These are phyloP conservation scores for Hemerocallis citrina DNA, from an alignment of 106 monocot species.

Conservation along the genomic window DNA sequence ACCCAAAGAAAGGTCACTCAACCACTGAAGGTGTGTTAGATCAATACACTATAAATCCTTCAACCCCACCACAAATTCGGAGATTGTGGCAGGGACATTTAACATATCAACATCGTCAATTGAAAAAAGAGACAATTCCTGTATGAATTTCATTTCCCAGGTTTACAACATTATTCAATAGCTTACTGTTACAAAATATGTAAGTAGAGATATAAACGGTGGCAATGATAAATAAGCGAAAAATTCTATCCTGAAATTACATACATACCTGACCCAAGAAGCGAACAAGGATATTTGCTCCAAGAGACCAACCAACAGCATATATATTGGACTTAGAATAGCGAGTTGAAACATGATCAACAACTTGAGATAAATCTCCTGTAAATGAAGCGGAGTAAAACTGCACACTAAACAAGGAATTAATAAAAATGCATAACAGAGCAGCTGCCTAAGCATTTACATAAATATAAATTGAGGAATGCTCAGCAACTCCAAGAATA, in stretches of 20 bases:
- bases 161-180: too few relatives aligned
- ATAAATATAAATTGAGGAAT: not conserved
- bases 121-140: not conserved
- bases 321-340: slow-evolving; percentile 69
- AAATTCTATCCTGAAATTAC: not conserved
- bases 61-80: too few relatives aligned
- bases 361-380: slow-evolving; percentile 68
- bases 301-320: slow-evolving; percentile 93
- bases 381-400: slow-evolving; percentile 97
- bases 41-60: too few relatives aligned
- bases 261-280: slow-evolving; percentile 64
- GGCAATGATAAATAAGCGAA: too few relatives aligned
- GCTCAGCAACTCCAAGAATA: too few relatives aligned
- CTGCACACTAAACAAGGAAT: slow-evolving; percentile 34
- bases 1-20: too few relatives aligned
- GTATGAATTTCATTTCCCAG: not conserved
- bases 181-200: too few relatives aligned
- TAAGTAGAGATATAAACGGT: too few relatives aligned
- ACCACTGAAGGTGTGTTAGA: too few relatives aligned
- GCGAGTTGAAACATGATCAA: slow-evolving; percentile 41
- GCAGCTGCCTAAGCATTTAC: not conserved
- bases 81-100: too few relatives aligned
- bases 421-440: not conserved
- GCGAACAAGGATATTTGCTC: slow-evolving; percentile 81
- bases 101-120: too few relatives aligned